phyloP scores from a whole-genome alignment of 2,329 filamentous ascomycete genomes.

The Xylariaceae sp. region DNA sequence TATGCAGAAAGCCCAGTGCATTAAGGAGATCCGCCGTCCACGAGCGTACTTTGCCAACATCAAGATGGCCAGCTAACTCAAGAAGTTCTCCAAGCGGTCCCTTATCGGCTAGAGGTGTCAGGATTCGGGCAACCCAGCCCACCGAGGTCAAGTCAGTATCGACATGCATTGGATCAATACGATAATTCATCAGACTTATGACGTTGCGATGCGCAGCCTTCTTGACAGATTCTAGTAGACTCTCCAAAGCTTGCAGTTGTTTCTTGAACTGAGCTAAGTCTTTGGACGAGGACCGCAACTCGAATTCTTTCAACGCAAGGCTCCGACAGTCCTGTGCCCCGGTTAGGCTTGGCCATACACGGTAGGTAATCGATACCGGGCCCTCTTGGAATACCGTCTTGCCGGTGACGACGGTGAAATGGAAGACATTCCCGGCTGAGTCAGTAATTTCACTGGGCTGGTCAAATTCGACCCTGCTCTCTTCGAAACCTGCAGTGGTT shows the following conservation, averaged over 20 bases:
- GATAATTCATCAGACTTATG: slow-evolving; percentile 81
- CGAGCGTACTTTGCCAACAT: slow-evolving; percentile 76
- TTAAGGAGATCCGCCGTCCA: slow-evolving; percentile 95
- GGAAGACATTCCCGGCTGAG: slow-evolving; percentile 64
- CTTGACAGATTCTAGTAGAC: slow-evolving; percentile 76
- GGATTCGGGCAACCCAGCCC: slow-evolving; percentile 74
- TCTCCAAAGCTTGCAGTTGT: slow-evolving; percentile 77
- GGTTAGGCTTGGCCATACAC: slow-evolving; percentile 71
- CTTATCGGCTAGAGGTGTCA: slow-evolving; percentile 79
- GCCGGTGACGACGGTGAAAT: slow-evolving; percentile 74
- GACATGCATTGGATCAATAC: slow-evolving; percentile 64
- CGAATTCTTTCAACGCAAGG: slow-evolving; percentile 76
- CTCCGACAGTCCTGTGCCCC: slow-evolving; percentile 62
- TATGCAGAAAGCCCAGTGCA: slow-evolving; percentile 85
- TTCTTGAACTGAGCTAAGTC: slow-evolving; percentile 72
- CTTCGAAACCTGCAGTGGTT: slow-evolving; percentile 41
- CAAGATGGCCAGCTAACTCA: slow-evolving; percentile 76
- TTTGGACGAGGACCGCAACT: slow-evolving; percentile 61
- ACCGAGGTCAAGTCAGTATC: slow-evolving; percentile 47
- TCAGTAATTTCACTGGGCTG: slow-evolving; percentile 69
- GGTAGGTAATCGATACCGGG: slow-evolving; percentile 70
- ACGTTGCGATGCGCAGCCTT: slow-evolving; percentile 77
- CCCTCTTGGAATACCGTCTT: slow-evolving; percentile 71
- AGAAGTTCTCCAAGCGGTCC: slow-evolving; percentile 84
- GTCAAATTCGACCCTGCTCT: slow-evolving; percentile 65